These are phyloP conservation scores for Phytopythium chamaehyphon DNA, from an alignment of 352 stramenopile species.

Conservation along the genomic window DNA sequence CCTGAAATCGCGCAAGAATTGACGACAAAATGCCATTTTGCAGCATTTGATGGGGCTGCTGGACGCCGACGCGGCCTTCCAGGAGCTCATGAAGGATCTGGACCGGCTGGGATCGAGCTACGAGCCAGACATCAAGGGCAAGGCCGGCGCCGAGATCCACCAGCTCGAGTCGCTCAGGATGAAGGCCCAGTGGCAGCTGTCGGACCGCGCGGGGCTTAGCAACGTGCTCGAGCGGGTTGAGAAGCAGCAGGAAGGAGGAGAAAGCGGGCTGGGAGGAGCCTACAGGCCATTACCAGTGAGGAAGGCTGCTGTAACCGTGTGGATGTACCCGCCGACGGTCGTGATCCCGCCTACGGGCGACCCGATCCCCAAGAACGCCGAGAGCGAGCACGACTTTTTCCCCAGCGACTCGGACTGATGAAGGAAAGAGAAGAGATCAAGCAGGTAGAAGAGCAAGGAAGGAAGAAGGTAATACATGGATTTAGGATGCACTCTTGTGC, in stretches of 20 bases:
- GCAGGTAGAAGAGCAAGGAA: not conserved
- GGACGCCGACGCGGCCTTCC: slow-evolving; percentile 49
- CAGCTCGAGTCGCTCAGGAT: slow-evolving; percentile 24
- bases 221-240: slow-evolving; percentile 39
- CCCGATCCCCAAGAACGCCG: slow-evolving; percentile 37
- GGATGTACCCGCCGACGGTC: slow-evolving; percentile 71
- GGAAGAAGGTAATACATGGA: not conserved
- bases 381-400: slow-evolving; percentile 50
- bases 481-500: not conserved
- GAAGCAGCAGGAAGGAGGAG: not conserved
- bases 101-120: slow-evolving; percentile 29
- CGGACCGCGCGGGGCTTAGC: slow-evolving; percentile 43
- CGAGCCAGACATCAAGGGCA: slow-evolving; percentile 41
- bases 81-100: slow-evolving; percentile 45
- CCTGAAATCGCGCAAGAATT: not conserved
- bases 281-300: slow-evolving; percentile 52
- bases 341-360: slow-evolving; percentile 52
- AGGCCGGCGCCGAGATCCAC: slow-evolving; percentile 24
- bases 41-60: slow-evolving; percentile 44
- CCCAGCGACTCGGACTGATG: slow-evolving; percentile 2
- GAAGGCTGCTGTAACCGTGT: slow-evolving; percentile 52
- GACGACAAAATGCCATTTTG: not conserved
- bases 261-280: slow-evolving; percentile 18
- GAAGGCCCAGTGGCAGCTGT: slow-evolving; percentile 58
- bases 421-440: too few species aligned